Evolutionary conservation across 257 asterid species (phyloP), one percentile per base, ranked within the genome.

Genomic region (Anisodus tanguticus): DNA sequence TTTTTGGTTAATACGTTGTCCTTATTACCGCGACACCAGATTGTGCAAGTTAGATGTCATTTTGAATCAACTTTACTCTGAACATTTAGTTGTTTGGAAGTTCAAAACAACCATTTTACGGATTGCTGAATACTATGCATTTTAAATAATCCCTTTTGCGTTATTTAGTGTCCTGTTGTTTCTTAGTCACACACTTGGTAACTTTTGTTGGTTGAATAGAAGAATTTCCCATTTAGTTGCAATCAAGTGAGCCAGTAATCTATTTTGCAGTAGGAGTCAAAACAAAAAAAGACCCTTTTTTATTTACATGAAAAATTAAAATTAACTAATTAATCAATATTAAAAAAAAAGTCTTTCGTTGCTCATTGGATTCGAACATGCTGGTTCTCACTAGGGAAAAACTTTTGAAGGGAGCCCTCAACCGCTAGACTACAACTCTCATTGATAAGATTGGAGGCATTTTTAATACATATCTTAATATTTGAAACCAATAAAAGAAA

Each of bases 1-100:
- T 8, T 22, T 3, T 17, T 2, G 78, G 54, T 69, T 69, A 69
- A 13, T 76, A 22, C 57, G 17, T 76, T 76, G 7, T 77, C 81
- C 59, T 53, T 26, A 8, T 77, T 53, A 26, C 1, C 11, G 22
- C 53, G 47, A 7, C 81, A 77, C 26, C 45, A 13, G 26, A 13
- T 26, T 3, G n/a, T 77, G 64, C 26, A 53, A 31, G 35, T 31
- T 77, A 26, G 45, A 66, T 66, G 47, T 22, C 7, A 49, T 49
- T 22, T 47, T 53, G 9, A 11, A 22, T 74, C 62, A 49, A 22
- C 19, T 49, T 74, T 74, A 22, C 22, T 49, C 39, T 49, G 45
- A 22, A 19, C 9, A 26, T 12, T 22, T 74, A 74, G 81, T 51
- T 74, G 62, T 59, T 74, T 74, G 22, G 62, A 7, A 74, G 81